A percentile compares a stretch with the other conserved stretches of the same genome.
Evolutionary conservation across 2,329 filamentous ascomycete genomes (phyloP).

Genomic region (Ophidiomyces ophidiicola): DNA sequence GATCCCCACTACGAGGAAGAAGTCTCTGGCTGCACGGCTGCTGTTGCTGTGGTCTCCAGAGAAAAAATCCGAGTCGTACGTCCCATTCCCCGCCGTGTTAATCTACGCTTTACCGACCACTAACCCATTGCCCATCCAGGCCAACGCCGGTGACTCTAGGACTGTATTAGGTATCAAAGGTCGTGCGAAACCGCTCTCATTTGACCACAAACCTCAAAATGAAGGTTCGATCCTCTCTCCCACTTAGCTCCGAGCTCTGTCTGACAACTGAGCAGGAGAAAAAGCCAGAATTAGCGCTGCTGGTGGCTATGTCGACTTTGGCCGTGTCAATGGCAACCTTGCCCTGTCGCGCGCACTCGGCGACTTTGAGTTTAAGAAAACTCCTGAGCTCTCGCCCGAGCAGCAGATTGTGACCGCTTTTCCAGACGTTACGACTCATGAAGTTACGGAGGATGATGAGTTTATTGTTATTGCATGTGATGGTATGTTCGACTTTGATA

Average conservation of each 20-base stretch:
- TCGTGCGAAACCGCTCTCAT: conserved; percentile 92
- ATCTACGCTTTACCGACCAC: conserved; percentile 13
- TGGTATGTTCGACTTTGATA: conserved; percentile 51
- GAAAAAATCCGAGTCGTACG: conserved; percentile 92
- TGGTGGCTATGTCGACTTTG: conserved; percentile 96
- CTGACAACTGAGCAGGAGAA: conserved; percentile 51
- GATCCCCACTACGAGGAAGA: conserved; percentile 96
- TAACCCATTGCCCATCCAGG: conserved; percentile 43
- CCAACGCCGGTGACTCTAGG: conserved; percentile 92
- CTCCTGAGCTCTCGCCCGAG: conserved; percentile 89
- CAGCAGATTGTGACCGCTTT: conserved; percentile 97
- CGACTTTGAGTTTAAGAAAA: conserved; percentile 99
- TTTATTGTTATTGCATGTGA: conserved; percentile 90
- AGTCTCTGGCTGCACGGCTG: conserved; percentile 93
- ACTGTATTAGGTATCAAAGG: conserved; percentile 93
- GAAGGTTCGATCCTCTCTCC: conserved; percentile 53
- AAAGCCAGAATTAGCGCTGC: conserved; percentile 92
- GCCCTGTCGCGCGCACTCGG: conserved; percentile 93
- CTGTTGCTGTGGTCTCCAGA: conserved; percentile 74
- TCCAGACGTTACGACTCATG: conserved; percentile 85
- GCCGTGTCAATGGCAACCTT: conserved; percentile 94
- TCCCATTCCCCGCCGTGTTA: conserved; percentile 23
- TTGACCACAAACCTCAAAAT: conserved; percentile 97
- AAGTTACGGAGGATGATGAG: conserved; percentile 84
- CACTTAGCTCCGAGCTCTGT: neutral